Evolutionary conservation across 345 rosid species (phyloP), one percentile per base, ranked within the genome.

Genomic region (Anacardium occidentale): DNA sequence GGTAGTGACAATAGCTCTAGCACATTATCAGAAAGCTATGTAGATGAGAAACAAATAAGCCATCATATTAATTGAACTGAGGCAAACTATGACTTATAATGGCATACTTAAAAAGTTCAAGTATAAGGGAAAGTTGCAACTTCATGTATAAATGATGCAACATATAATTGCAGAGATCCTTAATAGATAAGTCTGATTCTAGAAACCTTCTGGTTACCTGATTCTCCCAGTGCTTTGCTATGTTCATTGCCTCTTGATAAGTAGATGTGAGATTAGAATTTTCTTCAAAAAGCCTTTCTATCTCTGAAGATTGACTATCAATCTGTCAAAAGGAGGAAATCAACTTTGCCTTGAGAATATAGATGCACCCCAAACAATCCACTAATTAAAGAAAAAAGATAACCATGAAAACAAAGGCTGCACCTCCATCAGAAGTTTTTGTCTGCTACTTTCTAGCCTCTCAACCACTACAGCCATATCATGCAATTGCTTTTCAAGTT

Each of bases 361-460:
- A 56, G 77, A 68, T 21, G 53, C 20, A 57, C 25, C 42, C 60
- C 44, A 52, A 53, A 66, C 5, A 51, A 37, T 76, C 69, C 44
- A 74, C 64, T 61, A n/a, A 51, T 40, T 11, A 55, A 21, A 68
- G 47, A 57, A 72, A 72, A 37, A 22, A 53, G n/a, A 73, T 15
- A 74, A 66, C 37, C 56, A 72, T 51, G 40, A 32, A 70, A 72
- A 64, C 72, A 73, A 51, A 51, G 64, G 52, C 54, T 26, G 42
- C 55, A 90, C 98, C 97, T 95, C 99, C 85, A 81, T 78, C 26
- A 95, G 88, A 88, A 95, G 98, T 83, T 92, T 95, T 83, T 95
- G 98, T 74, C 98, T 85, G 71, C 99, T 89, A 82, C 74, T 88
- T 82, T 95, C 99, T 68, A 95, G 78, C 79, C 93, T 89, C 87